phyloP scores from a whole-genome alignment of 495 filamentous ascomycete genomes.

The Articulospora tetracladia region DNA sequence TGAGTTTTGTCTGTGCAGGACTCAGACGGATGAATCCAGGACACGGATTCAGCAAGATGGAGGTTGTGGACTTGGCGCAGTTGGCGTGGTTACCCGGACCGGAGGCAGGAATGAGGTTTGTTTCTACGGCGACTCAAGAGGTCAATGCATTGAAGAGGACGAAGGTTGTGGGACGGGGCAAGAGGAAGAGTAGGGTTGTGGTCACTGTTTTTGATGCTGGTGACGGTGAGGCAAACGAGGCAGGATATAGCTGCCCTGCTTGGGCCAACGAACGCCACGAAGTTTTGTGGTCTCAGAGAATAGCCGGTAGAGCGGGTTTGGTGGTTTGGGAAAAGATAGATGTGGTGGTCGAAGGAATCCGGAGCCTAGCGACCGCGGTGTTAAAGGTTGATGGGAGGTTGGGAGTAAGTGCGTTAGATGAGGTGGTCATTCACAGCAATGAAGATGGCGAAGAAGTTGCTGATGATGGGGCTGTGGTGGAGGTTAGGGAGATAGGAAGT shows the following conservation, averaged over 20 bases:
- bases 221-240: constrained; percentile 6
- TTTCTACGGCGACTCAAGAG: constrained; percentile 34
- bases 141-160: constrained; percentile 9
- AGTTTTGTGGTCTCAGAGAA: constrained; percentile 35
- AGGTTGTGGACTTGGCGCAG: constrained; percentile 42
- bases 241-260: constrained; percentile 36
- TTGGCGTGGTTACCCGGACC: constrained; percentile 48
- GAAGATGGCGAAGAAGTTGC: neutral
- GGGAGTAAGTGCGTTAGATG: constrained; percentile 27
- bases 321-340: constrained; percentile 40
- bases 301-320: constrained; percentile 29
- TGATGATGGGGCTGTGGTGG: constrained; percentile 5
- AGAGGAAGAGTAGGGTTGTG: constrained; percentile 30
- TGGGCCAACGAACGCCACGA: constrained; percentile 39
- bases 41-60: constrained; percentile 32
- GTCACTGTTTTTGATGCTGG: constrained; percentile 41
- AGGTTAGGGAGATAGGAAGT: constrained; percentile 1
- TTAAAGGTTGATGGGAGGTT: constrained; percentile 30
- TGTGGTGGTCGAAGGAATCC: constrained; percentile 34
- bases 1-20: constrained; percentile 38
- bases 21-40: constrained; percentile 30
- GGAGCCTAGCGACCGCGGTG: constrained; percentile 34
- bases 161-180: neutral
- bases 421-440: constrained; percentile 24
- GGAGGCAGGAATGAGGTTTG: constrained; percentile 42